Base-by-base conservation (phyloP, 345 rosid genomes). In the Populus tremula region DNA sequence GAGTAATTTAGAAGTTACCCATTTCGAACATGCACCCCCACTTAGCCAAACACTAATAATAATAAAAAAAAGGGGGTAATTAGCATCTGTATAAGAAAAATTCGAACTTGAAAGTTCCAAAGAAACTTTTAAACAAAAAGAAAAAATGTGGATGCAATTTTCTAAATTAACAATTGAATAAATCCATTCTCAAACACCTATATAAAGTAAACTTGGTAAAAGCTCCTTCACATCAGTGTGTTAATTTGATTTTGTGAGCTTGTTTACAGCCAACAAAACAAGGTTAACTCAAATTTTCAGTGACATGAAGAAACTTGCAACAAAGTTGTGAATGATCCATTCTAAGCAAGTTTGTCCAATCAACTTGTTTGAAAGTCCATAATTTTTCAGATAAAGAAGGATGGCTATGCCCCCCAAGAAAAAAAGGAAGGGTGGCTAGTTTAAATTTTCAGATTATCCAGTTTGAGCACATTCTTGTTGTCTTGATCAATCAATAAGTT, bases 61-160 rank as follows among this genome's bases (percentile, higher is more conserved):
- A 33, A 39, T 39, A 8, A 39, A 8, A 39, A 39, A 41, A 41
- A 2, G 10, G 12, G 16, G 36, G 3, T 27, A 64, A 31, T 5
- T 38, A 23, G 43, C 68, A 73, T 17, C 33, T 14, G 31, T 12
- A 13, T 31, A 14, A 65, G 21, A 12, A 64, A 82, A 65, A 27
- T 78, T 72, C 23, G 5, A 66, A 54, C 38, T 66, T 65, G 64
- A 76, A 53, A 71, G 73, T 41, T 54, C 64, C 36, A 49, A n/a
- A 76, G n/a, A 33, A 36, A 20, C 20, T 25, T 23, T 5, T 39
- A 77, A 38, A 27, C 65, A 43, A 54, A 38, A 21, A 59, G 71
- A 33, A 63, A 29, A 33, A 65, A 29, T 5, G 5, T 31, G 16
- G 39, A 31, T 64, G 62, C 11, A 56, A 21, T 21, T 56, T n/a